Base-by-base conservation (phyloP, 2,329 filamentous ascomycete genomes). In the Colletotrichum godetiae region DNA sequence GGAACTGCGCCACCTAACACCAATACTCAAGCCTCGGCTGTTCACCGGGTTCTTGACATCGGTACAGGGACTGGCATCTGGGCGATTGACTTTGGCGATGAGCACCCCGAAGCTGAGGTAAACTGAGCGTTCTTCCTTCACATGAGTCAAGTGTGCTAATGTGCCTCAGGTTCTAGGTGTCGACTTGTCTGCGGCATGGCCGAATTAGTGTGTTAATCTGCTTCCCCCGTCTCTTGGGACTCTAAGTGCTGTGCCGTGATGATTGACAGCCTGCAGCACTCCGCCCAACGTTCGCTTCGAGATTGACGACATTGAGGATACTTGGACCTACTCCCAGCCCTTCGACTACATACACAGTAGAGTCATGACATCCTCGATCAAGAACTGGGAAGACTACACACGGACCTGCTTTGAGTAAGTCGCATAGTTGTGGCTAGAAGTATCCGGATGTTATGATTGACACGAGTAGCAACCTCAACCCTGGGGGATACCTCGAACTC, bases 181-280 rank as follows among this genome's bases (percentile, higher is more conserved):
- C 4, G 89, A 91, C 75, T 82, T 91, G 1, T 90, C 87, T 19
- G 88, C 89, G 0, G 88, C 89, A 12, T 89, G 91, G 72, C 81
- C 81, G 1, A 27, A 31, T 57, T 80, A 76, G 79, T 79, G 61
- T n/a, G n/a, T n/a, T n/a, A n/a, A n/a, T n/a, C n/a, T n/a, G n/a
- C n/a, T n/a, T n/a, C n/a, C n/a, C n/a, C n/a, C n/a, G n/a, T n/a
- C n/a, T n/a, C n/a, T n/a, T n/a, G n/a, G n/a, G n/a, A n/a, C n/a
- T n/a, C n/a, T n/a, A n/a, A n/a, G n/a, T n/a, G n/a, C n/a, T n/a
- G n/a, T n/a, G n/a, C n/a, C n/a, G n/a, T n/a, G n/a, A n/a, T n/a
- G n/a, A n/a, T n/a, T n/a, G n/a, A n/a, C n/a, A n/a, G 76, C 24
- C 12, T 6, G 2, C n/a, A 78, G 76, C 61, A 83, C 85, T 2